Evolutionary conservation across 129 eudicot species (phyloP).

Genomic region (Pulicaria dysenterica): DNA sequence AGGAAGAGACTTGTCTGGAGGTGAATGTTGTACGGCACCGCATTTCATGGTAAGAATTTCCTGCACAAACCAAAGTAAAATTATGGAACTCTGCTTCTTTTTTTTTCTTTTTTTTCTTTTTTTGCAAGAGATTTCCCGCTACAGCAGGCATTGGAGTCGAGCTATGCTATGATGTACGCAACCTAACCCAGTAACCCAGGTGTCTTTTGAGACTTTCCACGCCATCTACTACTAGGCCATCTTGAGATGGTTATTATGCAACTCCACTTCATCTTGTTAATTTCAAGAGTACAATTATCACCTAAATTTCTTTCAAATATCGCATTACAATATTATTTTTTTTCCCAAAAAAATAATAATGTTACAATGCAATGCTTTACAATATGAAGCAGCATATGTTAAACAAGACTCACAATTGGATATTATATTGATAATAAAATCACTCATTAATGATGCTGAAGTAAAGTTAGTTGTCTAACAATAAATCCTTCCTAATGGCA

Average conservation of each 20-base stretch:
- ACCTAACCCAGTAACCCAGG: no score
- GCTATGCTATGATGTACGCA: no score
- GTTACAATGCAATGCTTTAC: background rate
- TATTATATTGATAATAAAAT: background rate
- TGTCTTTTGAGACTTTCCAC: no score
- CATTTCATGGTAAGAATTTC: conserved; percentile 78
- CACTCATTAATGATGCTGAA: background rate
- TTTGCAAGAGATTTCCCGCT: no score
- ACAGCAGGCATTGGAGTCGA: no score
- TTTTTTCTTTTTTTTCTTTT: no score
- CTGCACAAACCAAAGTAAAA: conserved; percentile 44
- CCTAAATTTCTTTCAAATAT: background rate
- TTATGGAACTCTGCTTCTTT: conserved; percentile 7
- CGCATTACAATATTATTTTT: no score
- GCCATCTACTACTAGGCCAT: no score
- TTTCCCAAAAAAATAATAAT: background rate
- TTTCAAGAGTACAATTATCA: background rate
- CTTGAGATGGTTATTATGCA: background rate
- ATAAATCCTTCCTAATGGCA: conserved; percentile 4
- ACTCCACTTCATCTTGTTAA: background rate
- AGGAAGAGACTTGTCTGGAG: conserved; percentile 75
- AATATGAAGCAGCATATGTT: background rate
- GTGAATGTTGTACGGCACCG: conserved; percentile 96
- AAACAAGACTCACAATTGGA: background rate
- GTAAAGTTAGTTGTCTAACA: background rate